phyloP scores from a whole-genome alignment of 768 basidiomycete genomes.

The Xerocomellus intermedius region DNA sequence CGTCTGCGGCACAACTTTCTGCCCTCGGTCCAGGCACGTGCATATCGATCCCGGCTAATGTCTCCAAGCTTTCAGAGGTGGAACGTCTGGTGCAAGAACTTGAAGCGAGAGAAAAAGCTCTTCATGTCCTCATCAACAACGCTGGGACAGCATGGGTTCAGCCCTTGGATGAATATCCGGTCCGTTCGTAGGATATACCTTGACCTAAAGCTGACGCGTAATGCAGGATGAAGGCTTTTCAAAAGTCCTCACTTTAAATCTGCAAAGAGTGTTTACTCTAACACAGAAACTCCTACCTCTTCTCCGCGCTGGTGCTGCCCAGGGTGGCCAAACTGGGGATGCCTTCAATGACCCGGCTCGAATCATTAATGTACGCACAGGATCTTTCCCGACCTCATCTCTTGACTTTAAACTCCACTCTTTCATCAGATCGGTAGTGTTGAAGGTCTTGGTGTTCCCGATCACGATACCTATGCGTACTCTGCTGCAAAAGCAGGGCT shows the following conservation, averaged over 20 bases:
- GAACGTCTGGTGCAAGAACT: constrained; percentile 51
- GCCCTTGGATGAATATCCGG: constrained; percentile 43
- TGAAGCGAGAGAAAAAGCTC: constrained; percentile 46
- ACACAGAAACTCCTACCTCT: constrained; percentile 61
- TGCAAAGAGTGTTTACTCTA: constrained; percentile 62
- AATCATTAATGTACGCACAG: constrained; percentile 53
- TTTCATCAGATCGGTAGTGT: constrained; percentile 55
- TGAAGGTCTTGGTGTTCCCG: constrained; percentile 52
- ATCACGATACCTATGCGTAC: constrained; percentile 64
- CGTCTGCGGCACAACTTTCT: constrained; percentile 52
- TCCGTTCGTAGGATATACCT: constrained; percentile 2
- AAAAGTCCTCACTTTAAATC: constrained; percentile 60
- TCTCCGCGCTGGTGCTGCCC: constrained; percentile 44
- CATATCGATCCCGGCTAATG: constrained; percentile 51
- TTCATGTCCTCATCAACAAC: constrained; percentile 65
- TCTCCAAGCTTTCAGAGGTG: constrained; percentile 54
- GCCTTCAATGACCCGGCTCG: constrained; percentile 48
- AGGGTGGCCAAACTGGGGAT: constrained; percentile 36
- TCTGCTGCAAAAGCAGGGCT: constrained; percentile 62
- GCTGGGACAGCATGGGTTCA: constrained; percentile 59
- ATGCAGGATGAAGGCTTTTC: constrained; percentile 53
- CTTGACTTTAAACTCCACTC: background rate
- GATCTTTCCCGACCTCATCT: background rate
- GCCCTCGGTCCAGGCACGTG: constrained; percentile 54
- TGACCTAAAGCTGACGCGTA: background rate